Conservation (phyloP, 345 rosid genomes). For the Citrus trifoliata region DNA sequence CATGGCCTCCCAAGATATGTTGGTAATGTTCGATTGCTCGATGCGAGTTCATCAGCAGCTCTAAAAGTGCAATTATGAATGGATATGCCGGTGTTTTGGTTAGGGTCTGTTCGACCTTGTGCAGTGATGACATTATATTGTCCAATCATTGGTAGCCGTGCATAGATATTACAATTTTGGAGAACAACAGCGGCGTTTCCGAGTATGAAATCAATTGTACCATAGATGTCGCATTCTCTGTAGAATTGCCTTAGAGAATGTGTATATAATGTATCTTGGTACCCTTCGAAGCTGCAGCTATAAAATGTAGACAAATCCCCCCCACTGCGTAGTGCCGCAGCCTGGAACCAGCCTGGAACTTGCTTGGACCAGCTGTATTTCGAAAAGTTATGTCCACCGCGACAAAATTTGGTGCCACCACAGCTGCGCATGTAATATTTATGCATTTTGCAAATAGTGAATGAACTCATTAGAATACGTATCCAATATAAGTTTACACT, state of each 20-base stretch:
- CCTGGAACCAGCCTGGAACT: slow-evolving; percentile 92
- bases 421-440: slow-evolving; percentile 39
- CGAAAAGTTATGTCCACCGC: slow-evolving; percentile 73
- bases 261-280: slow-evolving; percentile 75
- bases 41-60: slow-evolving; percentile 62
- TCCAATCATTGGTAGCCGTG: slow-evolving; percentile 61
- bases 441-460: too few species aligned
- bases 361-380: slow-evolving; percentile 81
- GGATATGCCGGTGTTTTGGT: slow-evolving; percentile 83
- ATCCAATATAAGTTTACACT: too few species aligned
- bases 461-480: too few species aligned
- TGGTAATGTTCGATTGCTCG: slow-evolving; percentile 34
- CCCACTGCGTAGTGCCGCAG: slow-evolving; percentile 70
- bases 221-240: slow-evolving; percentile 84
- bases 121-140: slow-evolving; percentile 87
- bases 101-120: slow-evolving; percentile 77
- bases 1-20: slow-evolving; percentile 88
- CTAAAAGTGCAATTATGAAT: slow-evolving; percentile 59
- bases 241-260: slow-evolving; percentile 84
- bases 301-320: slow-evolving; percentile 80
- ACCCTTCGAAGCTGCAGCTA: slow-evolving; percentile 81
- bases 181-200: slow-evolving; percentile 88
- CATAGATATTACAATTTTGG: slow-evolving; percentile 71
- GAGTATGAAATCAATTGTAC: slow-evolving; percentile 86
- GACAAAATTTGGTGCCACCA: slow-evolving; percentile 69